Conservation (phyloP, 805 yeast species). For the Millerago galiae region DNA sequence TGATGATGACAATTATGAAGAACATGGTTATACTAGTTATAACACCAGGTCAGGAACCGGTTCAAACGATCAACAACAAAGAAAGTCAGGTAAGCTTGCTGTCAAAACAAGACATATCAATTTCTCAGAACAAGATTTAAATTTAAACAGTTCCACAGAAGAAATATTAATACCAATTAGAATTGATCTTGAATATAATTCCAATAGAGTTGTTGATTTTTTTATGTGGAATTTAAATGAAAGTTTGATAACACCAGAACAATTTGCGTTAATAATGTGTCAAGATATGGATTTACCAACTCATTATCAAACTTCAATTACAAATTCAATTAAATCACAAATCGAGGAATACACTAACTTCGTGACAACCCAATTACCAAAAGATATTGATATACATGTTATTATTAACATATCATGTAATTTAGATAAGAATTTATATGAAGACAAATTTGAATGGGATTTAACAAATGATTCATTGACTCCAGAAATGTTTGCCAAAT, state of each 20-base stretch:
- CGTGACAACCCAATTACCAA: constrained; percentile 61
- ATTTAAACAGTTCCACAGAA: constrained; percentile 34
- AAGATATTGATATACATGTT: constrained; percentile 62
- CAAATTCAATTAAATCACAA: constrained; percentile 70
- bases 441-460: constrained; percentile 96
- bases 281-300: constrained; percentile 78
- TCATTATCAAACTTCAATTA: constrained; percentile 54
- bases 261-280: constrained; percentile 76
- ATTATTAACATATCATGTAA: constrained; percentile 77
- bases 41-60: background rate
- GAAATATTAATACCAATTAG: constrained; percentile 83
- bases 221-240: constrained; percentile 90
- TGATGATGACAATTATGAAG: constrained; percentile 33
- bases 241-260: constrained; percentile 75
- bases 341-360: constrained; percentile 66
- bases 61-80: constrained; percentile 2
- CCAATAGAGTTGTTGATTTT: constrained; percentile 79
- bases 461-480: constrained; percentile 36
- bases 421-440: constrained; percentile 75
- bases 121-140: constrained; percentile 20
- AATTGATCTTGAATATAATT: constrained; percentile 78
- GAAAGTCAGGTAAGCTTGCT: constrained; percentile 18
- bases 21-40: constrained; percentile 4
- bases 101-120: constrained; percentile 21
- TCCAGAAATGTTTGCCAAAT: constrained; percentile 80